phyloP scores from a whole-genome alignment of 257 asterid species.

The Solanum medicagineum region DNA sequence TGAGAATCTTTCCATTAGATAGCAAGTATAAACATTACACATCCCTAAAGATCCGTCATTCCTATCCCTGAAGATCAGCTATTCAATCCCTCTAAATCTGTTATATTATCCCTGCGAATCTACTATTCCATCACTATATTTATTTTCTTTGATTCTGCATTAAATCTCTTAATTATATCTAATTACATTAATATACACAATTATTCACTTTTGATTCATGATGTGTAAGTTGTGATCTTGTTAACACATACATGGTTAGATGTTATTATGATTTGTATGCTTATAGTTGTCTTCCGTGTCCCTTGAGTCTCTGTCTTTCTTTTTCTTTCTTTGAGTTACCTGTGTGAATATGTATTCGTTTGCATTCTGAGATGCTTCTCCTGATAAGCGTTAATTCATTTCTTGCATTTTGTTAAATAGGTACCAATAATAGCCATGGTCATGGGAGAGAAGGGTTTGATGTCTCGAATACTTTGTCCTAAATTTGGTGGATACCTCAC shows the following conservation, averaged over 20 bases:
- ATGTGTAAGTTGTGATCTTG: too few relatives aligned
- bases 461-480: constrained; percentile 83
- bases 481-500: constrained; percentile 97
- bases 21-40: too few relatives aligned
- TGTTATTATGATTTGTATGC: neutral
- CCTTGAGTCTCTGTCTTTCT: neutral
- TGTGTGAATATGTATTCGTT: neutral
- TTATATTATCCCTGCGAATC: too few relatives aligned
- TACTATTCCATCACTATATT: too few relatives aligned
- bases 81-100: too few relatives aligned
- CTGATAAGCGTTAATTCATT: neutral
- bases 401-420: constrained; percentile 22
- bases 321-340: neutral
- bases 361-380: neutral
- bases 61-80: too few relatives aligned
- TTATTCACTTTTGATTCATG: too few relatives aligned
- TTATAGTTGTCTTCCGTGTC: neutral
- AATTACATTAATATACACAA: too few relatives aligned
- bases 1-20: too few relatives aligned
- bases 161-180: too few relatives aligned
- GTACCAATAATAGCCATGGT: constrained; percentile 92
- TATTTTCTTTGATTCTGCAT: too few relatives aligned
- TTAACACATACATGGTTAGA: neutral
- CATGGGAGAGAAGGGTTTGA: constrained; percentile 95
- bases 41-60: too few relatives aligned